Base-by-base conservation (phyloP, 2,329 filamentous ascomycete species). In the Xylariaceae sp. region DNA sequence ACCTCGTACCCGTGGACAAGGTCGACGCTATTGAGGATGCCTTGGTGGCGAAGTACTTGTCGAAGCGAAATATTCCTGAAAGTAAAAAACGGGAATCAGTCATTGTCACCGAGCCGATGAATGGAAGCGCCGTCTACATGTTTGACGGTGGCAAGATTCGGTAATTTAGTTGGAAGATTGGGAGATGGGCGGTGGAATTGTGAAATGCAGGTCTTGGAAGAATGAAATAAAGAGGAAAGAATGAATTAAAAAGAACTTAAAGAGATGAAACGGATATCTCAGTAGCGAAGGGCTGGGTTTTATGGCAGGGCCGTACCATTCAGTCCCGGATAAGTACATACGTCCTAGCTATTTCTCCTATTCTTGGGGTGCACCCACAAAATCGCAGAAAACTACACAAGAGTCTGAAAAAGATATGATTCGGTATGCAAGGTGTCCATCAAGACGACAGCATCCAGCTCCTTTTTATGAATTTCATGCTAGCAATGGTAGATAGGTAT, bases 101-200 rank as follows among this genome's bases (percentile, higher is more conserved):
- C 61, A 89, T 97, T 34, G 91, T 96, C 52, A 96, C 90, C 71
- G 88, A 90, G 74, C 94, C 94, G 0, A 90, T 90, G 3, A 86
- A 87, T 66, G 91, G 91, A 37, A 87, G 84, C 66, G 82, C 80
- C 1, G 71, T 86, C 11, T 83, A 79, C 51, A 65, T 66, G 53
- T 52, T 72, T 4, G 63, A 64, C 41, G 69, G 68, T 4, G 66
- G 74, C 17, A 72, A 68, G 59, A 67, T 74, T 51, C 69, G 17
- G 64, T 56, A 13, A 34, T 8, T 44, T 30, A 47, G 4, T 18
- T 1, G 11, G 52, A 41, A 35, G 37, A 11, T 30, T 6, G 30
- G 30, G 37, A 47, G 23, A 48, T 39, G 6, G 23, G 11, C 17
- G n/a, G 3, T n/a, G n/a, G 4, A 9, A 3, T 17, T 2, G 23